Evolutionary conservation across 2,329 filamentous ascomycete species (phyloP).

Genomic region (Paecilomyces variotii): DNA sequence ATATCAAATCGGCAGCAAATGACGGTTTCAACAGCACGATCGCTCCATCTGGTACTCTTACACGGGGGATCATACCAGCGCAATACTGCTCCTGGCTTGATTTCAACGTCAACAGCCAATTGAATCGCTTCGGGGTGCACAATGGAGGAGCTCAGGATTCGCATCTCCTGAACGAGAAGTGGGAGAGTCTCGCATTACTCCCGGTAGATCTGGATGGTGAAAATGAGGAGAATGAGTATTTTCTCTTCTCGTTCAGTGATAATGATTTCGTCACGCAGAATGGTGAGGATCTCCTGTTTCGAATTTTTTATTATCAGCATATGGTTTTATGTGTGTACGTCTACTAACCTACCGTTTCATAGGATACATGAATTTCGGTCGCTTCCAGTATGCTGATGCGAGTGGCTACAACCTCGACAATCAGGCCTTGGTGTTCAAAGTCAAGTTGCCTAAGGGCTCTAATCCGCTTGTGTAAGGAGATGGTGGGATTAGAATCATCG

Average conservation of each 20-base stretch:
- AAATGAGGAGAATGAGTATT: conserved; percentile 51
- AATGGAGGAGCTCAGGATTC: conserved; percentile 57
- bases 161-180: conserved; percentile 64
- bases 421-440: conserved; percentile 54
- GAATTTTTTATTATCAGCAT: not conserved
- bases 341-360: conserved; percentile 9
- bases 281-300: conserved; percentile 33
- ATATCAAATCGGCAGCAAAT: conserved; percentile 46
- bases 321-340: not conserved
- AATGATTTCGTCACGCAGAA: conserved; percentile 71
- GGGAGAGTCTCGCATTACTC: conserved; percentile 60
- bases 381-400: conserved; percentile 47
- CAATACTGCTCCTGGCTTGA: conserved; percentile 60
- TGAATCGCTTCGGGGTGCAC: conserved; percentile 58
- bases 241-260: conserved; percentile 59
- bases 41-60: conserved; percentile 46
- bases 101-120: conserved; percentile 58
- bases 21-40: conserved; percentile 36
- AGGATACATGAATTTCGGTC: conserved; percentile 52
- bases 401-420: conserved; percentile 53
- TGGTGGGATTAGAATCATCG: too few species aligned
- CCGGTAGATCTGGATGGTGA: conserved; percentile 44
- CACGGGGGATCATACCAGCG: conserved; percentile 48
- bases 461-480: not conserved
- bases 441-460: conserved; percentile 13